Percentiles rank a stretch among this genome's conserved stretches.
These are phyloP conservation scores for Exophiala spinifera DNA, from an alignment of 2,329 filamentous ascomycete genomes.

Conservation along the genomic window DNA sequence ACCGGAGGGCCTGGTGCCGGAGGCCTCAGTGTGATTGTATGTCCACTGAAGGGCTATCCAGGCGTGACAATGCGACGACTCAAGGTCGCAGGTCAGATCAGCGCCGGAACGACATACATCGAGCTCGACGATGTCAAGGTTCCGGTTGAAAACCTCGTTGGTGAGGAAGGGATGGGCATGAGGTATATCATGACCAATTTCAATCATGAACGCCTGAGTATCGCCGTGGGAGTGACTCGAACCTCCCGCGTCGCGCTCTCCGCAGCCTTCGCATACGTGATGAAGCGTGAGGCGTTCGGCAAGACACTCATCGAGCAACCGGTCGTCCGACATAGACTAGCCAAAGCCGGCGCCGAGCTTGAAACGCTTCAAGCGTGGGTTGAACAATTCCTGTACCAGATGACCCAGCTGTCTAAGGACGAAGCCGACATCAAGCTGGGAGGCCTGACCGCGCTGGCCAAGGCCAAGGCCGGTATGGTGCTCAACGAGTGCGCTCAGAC, in stretches of 20 bases:
- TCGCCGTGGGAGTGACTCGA: constrained; percentile 62
- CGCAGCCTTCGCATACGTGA: constrained; percentile 59
- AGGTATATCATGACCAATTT: constrained; percentile 73
- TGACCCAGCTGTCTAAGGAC: constrained; percentile 52
- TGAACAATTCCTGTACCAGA: constrained; percentile 30
- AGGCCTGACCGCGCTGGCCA: constrained; percentile 67
- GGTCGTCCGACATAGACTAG: constrained; percentile 68
- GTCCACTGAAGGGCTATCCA: constrained; percentile 64
- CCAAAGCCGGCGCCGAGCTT: constrained; percentile 64
- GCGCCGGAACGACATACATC: constrained; percentile 70
- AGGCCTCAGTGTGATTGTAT: constrained; percentile 65
- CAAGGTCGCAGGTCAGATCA: constrained; percentile 63
- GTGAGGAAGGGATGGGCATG: constrained; percentile 67
- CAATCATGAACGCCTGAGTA: constrained; percentile 71
- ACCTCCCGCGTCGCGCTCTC: constrained; percentile 59
- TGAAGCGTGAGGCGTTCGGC: constrained; percentile 65
- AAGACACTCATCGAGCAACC: constrained; percentile 69
- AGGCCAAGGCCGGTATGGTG: constrained; percentile 69
- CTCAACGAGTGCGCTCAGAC: constrained; percentile 67
- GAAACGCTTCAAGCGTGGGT: constrained; percentile 71
- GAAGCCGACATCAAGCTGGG: constrained; percentile 56
- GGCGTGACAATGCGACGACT: constrained; percentile 68
- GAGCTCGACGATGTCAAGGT: constrained; percentile 72
- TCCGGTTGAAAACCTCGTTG: constrained; percentile 66
- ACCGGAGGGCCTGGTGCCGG: constrained; percentile 63